Evolutionary conservation across 2,329 filamentous ascomycete species (phyloP), one percentile per base, ranked within the genome.

Genomic region (Aspergillus quadrilineatus): DNA sequence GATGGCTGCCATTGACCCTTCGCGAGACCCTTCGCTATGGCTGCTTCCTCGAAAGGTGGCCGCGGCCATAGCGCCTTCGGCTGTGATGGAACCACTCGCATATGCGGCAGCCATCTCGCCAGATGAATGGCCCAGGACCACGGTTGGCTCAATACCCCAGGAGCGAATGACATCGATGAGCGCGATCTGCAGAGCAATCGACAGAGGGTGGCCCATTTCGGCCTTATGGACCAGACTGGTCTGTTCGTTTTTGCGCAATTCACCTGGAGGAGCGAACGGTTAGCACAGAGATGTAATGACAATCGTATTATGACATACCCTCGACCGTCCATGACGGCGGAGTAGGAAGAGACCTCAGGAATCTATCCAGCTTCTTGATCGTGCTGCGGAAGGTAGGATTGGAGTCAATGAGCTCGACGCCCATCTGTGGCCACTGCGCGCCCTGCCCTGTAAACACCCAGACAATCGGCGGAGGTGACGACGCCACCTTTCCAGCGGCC

Each of bases 401-500:
- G 3, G 44, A 28, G 1, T 52, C 36, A 0, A 73, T 30, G 0
- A 74, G 52, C 28, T 68, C 67, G 6, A 50, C 54, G 10, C 70
- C 71, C 72, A 74, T 74, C 1, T 51, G 62, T 1, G 50, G 39
- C 61, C 65, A 74, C 43, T 74, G 72, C 1, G 70, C 70, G 1
- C 72, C 72, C 50, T 75, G 72, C 1, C 72, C 72, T 0, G 70
- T 73, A 53, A 74, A 74, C 5, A 12, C 44, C 32, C 32, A 46
- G 4, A 10, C 44, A n/a, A 46, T 5, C 3, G n/a, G 12, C 10
- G 44, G 34, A 36, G 14, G 44, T 45, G 22, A 32, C 17, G 26
- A n/a, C 3, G 42, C 8, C 42, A 9, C 17, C 6, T 28, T 30
- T 32, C 29, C 5, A 3, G 26, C 9, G 14, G 28, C 29, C 17